Evolutionary conservation across 1,284 basidiomycete species (phyloP), one percentile per base, ranked within the genome.

Genomic region (Salmacisia buchloeana): DNA sequence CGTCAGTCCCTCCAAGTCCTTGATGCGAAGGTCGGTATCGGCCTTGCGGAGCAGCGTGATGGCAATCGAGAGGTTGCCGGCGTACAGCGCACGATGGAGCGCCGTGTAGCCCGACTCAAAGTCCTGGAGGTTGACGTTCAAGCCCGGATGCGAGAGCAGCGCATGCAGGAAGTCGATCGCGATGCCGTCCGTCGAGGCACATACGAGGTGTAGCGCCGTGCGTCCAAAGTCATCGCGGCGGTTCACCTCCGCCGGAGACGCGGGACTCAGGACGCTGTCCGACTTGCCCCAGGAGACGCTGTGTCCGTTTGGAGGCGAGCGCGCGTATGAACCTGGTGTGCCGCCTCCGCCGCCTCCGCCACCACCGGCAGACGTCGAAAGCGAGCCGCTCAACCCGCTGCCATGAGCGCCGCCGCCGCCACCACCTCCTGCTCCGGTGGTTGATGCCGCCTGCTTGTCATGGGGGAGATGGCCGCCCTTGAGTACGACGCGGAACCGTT

Each of bases 1-100:
- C 0, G 91, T 92, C 79, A 96, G 88, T 1, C 93, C 94, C 75
- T 97, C 94, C 38, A 83, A 79, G 75, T 98, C 96, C 79, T 92
- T 93, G 63, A 92, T 73, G 1, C 85, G 82, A 0, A 83, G 81
- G 74, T 97, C 92, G 21, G 86, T 86, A 73, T 94, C 91, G 31
- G 83, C 73, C 38, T 88, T 86, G 66, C 88, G 86, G 43, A 93
- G 82, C 5, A 98, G 83, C 18, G 93, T 82, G 52, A 91, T 65
- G 81, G 89, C 91, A 33, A 87, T 87, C 58, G 86, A 83, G 18
- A 97, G 76, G 77, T 98, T 94, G 2, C 91, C 93, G 33, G 83
- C 81, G 78, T 96, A 98, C 64, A 97, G 81, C 0, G 94, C 92
- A 56, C 92, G 84, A 78, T 99, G 96, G 23, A 98, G 83, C 1